phyloP scores from a whole-genome alignment of 805 yeast species.

The Monosporozyma aerobia region DNA sequence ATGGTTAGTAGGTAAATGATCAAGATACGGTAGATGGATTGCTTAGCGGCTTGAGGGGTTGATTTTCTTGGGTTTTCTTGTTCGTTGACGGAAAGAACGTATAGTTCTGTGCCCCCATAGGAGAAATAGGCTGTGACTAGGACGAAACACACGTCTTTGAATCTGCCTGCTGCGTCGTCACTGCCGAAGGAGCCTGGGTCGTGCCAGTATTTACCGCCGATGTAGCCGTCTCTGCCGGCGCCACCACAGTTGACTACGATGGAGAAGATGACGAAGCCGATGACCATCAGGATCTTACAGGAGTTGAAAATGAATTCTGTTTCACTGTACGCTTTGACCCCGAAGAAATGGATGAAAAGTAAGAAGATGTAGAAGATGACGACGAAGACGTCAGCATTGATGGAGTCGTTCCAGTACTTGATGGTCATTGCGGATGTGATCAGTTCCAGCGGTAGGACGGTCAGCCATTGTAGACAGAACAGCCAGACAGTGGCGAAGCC shows the following conservation, averaged over 20 bases:
- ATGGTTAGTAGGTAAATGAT: slow-evolving; percentile 48
- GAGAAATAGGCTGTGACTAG: slow-evolving; percentile 56
- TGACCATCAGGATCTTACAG: slow-evolving; percentile 47
- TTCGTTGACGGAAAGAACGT: slow-evolving; percentile 61
- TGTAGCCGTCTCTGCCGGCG: slow-evolving; percentile 43
- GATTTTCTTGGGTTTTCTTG: slow-evolving; percentile 49
- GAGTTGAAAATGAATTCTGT: slow-evolving; percentile 51
- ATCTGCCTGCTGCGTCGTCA: slow-evolving; percentile 28
- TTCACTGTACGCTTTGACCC: slow-evolving; percentile 63
- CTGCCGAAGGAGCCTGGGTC: slow-evolving; percentile 42
- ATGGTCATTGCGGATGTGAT: slow-evolving; percentile 50
- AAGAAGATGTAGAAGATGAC: slow-evolving; percentile 46
- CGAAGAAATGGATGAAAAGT: slow-evolving; percentile 44
- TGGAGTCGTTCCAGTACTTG: slow-evolving; percentile 38
- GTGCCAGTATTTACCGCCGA: slow-evolving; percentile 54
- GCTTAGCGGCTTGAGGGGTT: slow-evolving; percentile 56
- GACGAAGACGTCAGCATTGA: slow-evolving; percentile 48
- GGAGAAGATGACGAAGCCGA: slow-evolving; percentile 49
- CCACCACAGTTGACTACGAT: slow-evolving; percentile 53
- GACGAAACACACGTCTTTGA: slow-evolving; percentile 58
- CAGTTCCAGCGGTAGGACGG: slow-evolving; percentile 55
- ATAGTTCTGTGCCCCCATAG: slow-evolving; percentile 58
- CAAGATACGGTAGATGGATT: slow-evolving; percentile 55
- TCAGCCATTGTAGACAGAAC: slow-evolving; percentile 55
- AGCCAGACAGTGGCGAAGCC: slow-evolving; percentile 71